These are phyloP conservation scores for Fusarium nisikadoi DNA, from an alignment of 2,329 filamentous ascomycete species.

Conservation along the genomic window DNA sequence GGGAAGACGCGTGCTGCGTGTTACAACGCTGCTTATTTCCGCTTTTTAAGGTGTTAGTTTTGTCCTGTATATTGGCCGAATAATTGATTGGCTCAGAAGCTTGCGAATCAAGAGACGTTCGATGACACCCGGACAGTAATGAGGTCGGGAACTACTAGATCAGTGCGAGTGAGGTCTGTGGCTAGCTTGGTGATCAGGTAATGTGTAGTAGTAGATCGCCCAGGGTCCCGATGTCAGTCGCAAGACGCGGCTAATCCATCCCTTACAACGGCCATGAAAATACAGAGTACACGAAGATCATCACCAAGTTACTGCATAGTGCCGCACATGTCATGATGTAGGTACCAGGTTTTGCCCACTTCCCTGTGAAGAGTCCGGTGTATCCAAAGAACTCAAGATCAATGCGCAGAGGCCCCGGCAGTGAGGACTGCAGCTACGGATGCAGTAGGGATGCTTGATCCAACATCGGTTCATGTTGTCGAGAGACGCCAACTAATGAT, in stretches of 20 bases:
- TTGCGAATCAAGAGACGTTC: background rate
- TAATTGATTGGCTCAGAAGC: background rate
- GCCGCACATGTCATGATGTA: background rate
- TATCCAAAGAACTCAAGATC: constrained; percentile 4
- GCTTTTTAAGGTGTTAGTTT: background rate
- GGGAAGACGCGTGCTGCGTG: background rate
- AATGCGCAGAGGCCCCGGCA: background rate
- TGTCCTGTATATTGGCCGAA: background rate
- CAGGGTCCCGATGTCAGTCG: constrained; percentile 18
- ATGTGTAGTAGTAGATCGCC: background rate
- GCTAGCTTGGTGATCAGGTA: background rate
- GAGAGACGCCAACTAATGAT: constrained; percentile 2
- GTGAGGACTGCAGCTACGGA: background rate
- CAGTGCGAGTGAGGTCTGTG: background rate
- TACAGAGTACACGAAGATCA: background rate
- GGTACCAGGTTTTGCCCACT: background rate
- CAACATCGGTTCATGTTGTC: background rate
- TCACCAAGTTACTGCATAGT: constrained; percentile 7
- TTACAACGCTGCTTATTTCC: background rate
- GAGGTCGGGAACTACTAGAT: background rate
- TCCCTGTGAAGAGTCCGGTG: background rate
- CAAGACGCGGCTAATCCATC: constrained; percentile 16
- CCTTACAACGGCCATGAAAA: background rate
- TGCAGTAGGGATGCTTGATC: background rate
- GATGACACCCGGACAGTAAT: background rate